These are phyloP conservation scores for Pyrrhoderma lamaoense DNA, from an alignment of 1,284 basidiomycete species.

Conservation along the genomic window DNA sequence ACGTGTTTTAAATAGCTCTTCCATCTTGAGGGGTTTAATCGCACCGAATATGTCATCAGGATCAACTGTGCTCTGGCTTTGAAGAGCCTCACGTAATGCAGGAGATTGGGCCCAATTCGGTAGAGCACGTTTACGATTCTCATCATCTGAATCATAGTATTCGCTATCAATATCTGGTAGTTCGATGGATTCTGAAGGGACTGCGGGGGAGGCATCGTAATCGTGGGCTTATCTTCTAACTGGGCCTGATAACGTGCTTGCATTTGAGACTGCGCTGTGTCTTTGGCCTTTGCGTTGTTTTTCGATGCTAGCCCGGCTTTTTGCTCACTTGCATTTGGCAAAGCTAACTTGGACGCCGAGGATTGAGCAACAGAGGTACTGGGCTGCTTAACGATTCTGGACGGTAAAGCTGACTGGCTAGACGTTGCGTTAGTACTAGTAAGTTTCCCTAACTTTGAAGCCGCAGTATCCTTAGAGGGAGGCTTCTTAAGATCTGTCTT, in stretches of 20 bases:
- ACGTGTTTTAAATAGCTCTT: conserved; percentile 70
- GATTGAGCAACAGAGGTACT: conserved; percentile 10
- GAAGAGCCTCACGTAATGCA: conserved; percentile 68
- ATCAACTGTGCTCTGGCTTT: conserved; percentile 76
- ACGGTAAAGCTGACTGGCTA: conserved; percentile 22
- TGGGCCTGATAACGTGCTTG: conserved; percentile 37
- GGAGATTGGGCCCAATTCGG: conserved; percentile 90
- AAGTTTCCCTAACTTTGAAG: conserved; percentile 32
- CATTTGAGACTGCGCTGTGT: conserved; percentile 52
- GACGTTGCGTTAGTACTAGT: conserved; percentile 23
- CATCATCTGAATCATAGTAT: conserved; percentile 92
- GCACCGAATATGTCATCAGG: conserved; percentile 90
- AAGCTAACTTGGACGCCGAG: conserved; percentile 23
- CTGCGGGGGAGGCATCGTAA: conserved; percentile 33
- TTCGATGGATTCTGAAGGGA: conserved; percentile 77
- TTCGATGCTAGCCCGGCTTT: conserved; percentile 24
- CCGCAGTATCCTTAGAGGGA: conserved; percentile 30
- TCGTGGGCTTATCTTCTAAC: conserved; percentile 35
- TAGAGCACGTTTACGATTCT: conserved; percentile 62
- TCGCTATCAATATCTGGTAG: conserved; percentile 92
- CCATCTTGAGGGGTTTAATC: conserved; percentile 80
- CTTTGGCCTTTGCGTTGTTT: conserved; percentile 39
- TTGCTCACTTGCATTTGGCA: conserved; percentile 18
- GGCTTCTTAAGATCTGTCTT: conserved; percentile 41
- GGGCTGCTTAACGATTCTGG: conserved; percentile 26